Evolutionary conservation across 2,329 filamentous ascomycete species (phyloP), one percentile per base, ranked within the genome.

Genomic region (Epichloe brachyelytri): DNA sequence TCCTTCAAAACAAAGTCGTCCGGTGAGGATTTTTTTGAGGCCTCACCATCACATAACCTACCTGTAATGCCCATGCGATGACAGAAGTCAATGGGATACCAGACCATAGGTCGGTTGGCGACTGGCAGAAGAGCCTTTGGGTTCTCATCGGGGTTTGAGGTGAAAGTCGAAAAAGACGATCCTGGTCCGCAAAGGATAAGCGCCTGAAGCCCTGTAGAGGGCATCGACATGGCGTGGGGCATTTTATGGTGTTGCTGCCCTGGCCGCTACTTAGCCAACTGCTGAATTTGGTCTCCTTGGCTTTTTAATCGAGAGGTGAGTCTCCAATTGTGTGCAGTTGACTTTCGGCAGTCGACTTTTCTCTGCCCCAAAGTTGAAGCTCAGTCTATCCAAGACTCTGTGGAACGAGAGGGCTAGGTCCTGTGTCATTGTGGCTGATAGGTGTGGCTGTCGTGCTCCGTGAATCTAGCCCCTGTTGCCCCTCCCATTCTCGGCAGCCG

Each of bases 81-180:
- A 68, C 86, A 91, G 70, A 88, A 91, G 60, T 91, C 86, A 40
- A 93, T 78, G 5, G 87, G 83, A 65, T 93, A 93, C 85, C 88
- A 91, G 44, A 93, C 83, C 87, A 93, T 93, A 1, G 87, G 87
- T 58, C 87, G 71, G 65, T 93, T 93, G 37, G 87, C 87, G 53
- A 93, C 85, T 5, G 87, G 87, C 7, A 93, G 70, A 20, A 93
- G 77, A 10, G 87, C 86, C 68, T 93, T 93, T 10, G 87, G 86
- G 54, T 86, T 83, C 62, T 90, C 84, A 68, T 85, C 82, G 5
- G 86, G 84, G 55, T 83, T 87, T 3, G 85, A 83, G 2, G 86
- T 90, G 64, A 93, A 91, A 1, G 87, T 91, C 44, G 85, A 82
- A 58, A 93, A 85, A 0, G 85, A 89, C 8, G 84, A 86, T 50